Conservation (phyloP, 2,329 filamentous ascomycete genomes). For the Xylariaceae sp. region DNA sequence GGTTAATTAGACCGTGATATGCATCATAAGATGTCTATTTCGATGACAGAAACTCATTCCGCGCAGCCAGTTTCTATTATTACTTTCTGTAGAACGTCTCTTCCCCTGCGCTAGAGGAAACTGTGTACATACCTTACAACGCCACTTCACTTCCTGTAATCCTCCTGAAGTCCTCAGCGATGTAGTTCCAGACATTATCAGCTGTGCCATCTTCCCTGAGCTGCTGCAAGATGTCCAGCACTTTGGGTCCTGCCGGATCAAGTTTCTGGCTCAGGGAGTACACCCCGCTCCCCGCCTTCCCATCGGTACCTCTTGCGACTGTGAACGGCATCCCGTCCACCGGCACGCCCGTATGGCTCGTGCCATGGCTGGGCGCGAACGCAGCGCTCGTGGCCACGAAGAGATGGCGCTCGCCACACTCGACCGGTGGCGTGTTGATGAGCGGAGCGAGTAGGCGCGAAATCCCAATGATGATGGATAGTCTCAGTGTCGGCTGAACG, state of each 20-base stretch:
- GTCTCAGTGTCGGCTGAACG: neutral
- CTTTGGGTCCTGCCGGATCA: slow-evolving; percentile 21
- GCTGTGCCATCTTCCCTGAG: slow-evolving; percentile 43
- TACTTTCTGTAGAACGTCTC: no score
- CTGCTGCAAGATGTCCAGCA: slow-evolving; percentile 37
- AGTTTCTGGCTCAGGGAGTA: slow-evolving; percentile 13
- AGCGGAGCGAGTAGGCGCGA: slow-evolving; percentile 11
- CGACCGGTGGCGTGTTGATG: slow-evolving; percentile 29
- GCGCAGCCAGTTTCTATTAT: no score
- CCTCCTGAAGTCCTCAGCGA: slow-evolving; percentile 12
- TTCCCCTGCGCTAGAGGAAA: no score
- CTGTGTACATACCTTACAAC: no score
- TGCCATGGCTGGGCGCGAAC: slow-evolving; percentile 35
- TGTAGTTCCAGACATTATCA: slow-evolving; percentile 39
- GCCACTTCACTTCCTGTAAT: slow-evolving; percentile 15
- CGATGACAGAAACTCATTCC: no score
- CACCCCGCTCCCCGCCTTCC: slow-evolving; percentile 9
- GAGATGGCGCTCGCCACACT: slow-evolving; percentile 46
- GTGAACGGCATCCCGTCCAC: neutral
- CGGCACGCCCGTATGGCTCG: neutral
- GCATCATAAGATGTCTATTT: no score
- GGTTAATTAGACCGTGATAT: no score
- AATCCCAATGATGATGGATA: slow-evolving; percentile 10
- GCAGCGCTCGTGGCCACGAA: slow-evolving; percentile 45
- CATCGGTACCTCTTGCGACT: slow-evolving; percentile 3